Percentiles rank a stretch among this genome's conserved stretches.
These are phyloP conservation scores for Penicillium frequentans DNA, from an alignment of 2,329 filamentous ascomycete species.

Conservation along the genomic window DNA sequence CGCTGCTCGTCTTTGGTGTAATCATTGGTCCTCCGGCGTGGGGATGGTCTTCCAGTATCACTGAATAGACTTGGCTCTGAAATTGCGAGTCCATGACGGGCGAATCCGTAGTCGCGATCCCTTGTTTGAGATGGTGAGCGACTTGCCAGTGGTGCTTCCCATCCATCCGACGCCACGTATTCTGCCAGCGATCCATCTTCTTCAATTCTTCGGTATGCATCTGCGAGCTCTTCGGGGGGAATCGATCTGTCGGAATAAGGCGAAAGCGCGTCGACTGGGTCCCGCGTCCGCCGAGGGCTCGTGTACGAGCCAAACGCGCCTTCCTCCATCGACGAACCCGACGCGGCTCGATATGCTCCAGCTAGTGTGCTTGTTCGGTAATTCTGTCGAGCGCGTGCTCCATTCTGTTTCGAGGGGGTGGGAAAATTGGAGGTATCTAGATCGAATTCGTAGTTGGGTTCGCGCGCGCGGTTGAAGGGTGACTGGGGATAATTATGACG, in stretches of 20 bases:
- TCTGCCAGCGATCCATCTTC: slow-evolving; percentile 39
- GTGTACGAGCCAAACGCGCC: slow-evolving; percentile 22
- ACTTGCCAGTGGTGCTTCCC: slow-evolving; percentile 17
- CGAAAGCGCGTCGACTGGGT: slow-evolving; percentile 26
- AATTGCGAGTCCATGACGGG: slow-evolving; percentile 18
- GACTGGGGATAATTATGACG: slow-evolving; percentile 34
- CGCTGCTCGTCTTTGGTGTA: slow-evolving; percentile 41
- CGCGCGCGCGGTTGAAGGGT: slow-evolving; percentile 32
- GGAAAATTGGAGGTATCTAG: slow-evolving; percentile 30
- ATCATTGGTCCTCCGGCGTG: slow-evolving; percentile 35
- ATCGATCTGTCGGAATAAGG: slow-evolving; percentile 36
- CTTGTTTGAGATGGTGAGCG: slow-evolving; percentile 27
- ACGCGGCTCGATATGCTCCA: slow-evolving; percentile 40
- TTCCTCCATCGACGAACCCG: slow-evolving; percentile 29
- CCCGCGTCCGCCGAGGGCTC: slow-evolving; percentile 32
- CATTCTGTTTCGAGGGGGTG: slow-evolving; percentile 30
- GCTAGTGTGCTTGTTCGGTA: slow-evolving; percentile 41
- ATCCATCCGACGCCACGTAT: slow-evolving; percentile 34
- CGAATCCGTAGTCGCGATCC: slow-evolving; percentile 15
- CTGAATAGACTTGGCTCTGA: slow-evolving; percentile 36
- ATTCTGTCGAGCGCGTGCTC: slow-evolving; percentile 29
- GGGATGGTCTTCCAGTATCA: slow-evolving; percentile 33
- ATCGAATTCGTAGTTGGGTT: slow-evolving; percentile 26
- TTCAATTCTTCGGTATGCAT: slow-evolving; percentile 42
- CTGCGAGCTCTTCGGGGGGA: slow-evolving; percentile 39